Percentiles rank a stretch among this genome's conserved stretches.
phyloP scores from a whole-genome alignment of 2,329 filamentous ascomycete species.

The Verticillium zaregamsianum region DNA sequence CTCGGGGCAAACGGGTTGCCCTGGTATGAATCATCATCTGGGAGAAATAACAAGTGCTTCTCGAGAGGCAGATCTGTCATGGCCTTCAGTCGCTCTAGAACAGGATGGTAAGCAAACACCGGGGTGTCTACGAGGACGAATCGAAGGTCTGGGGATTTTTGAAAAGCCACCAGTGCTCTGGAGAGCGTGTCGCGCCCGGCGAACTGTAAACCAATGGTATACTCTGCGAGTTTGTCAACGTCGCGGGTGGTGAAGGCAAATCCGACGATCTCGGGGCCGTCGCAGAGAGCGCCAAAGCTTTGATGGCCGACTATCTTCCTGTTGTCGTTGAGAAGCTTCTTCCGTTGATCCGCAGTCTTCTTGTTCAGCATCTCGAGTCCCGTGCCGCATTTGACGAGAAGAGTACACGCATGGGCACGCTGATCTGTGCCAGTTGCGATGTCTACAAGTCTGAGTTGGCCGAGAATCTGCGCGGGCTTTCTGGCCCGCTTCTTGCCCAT shows the following conservation, averaged over 20 bases:
- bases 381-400: constrained; percentile 35
- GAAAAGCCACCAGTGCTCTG: constrained; percentile 41
- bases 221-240: constrained; percentile 33
- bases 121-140: constrained; percentile 62
- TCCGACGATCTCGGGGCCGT: constrained; percentile 45
- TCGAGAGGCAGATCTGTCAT: constrained; percentile 53
- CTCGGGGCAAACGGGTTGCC: not conserved
- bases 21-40: not conserved
- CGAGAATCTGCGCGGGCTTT: constrained; percentile 31
- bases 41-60: constrained; percentile 40
- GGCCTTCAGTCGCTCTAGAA: constrained; percentile 55
- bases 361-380: constrained; percentile 41
- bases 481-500: constrained; percentile 43
- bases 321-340: constrained; percentile 41
- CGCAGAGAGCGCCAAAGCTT: constrained; percentile 58
- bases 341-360: constrained; percentile 25
- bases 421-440: constrained; percentile 29
- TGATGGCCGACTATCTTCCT: constrained; percentile 52
- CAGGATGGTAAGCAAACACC: constrained; percentile 65
- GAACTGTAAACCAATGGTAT: constrained; percentile 46
- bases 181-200: constrained; percentile 38
- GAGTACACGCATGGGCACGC: constrained; percentile 23
- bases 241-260: constrained; percentile 58
- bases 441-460: constrained; percentile 29
- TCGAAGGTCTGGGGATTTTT: constrained; percentile 21